Percentiles rank a stretch among this genome's conserved stretches.
Evolutionary conservation across 805 yeast genomes (phyloP).

Genomic region (Yamadazyma nakazawae): DNA sequence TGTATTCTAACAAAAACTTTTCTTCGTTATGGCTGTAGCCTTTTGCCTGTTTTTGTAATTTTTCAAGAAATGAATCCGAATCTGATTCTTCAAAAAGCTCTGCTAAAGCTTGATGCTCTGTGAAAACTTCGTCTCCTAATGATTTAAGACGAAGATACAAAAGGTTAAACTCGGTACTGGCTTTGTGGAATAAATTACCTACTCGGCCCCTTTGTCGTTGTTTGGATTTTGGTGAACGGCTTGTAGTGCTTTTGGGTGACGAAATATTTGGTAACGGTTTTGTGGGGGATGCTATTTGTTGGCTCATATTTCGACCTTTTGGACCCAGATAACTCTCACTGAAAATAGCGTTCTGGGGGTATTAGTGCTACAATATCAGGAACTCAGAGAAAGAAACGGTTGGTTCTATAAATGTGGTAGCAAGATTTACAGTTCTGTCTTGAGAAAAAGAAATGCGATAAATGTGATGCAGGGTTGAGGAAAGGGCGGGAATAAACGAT

Average conservation of each 20-base stretch:
- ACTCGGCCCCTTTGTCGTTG: neutral
- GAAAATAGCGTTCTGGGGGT: neutral
- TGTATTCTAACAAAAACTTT: conserved; percentile 29
- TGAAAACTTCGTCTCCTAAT: conserved; percentile 48
- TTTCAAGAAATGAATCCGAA: conserved; percentile 21
- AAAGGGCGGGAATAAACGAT: neutral
- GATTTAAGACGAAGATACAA: conserved; percentile 33
- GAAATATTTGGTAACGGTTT: neutral
- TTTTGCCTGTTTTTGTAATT: conserved; percentile 21
- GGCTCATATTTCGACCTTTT: neutral
- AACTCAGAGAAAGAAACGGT: neutral
- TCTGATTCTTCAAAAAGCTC: conserved; percentile 47
- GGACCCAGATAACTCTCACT: neutral
- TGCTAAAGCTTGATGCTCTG: conserved; percentile 47
- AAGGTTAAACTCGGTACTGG: conserved; percentile 38
- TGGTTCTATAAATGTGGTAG: neutral
- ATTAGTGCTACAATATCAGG: neutral
- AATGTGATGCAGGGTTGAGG: neutral
- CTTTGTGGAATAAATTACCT: conserved; percentile 28
- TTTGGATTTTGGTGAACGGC: neutral
- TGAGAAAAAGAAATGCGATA: neutral
- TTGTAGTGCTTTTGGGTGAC: neutral
- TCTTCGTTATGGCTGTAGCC: conserved; percentile 28
- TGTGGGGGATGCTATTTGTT: neutral
- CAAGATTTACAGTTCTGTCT: neutral